phyloP scores from a whole-genome alignment of 306 rosid species.

The Rubus idaeus region DNA sequence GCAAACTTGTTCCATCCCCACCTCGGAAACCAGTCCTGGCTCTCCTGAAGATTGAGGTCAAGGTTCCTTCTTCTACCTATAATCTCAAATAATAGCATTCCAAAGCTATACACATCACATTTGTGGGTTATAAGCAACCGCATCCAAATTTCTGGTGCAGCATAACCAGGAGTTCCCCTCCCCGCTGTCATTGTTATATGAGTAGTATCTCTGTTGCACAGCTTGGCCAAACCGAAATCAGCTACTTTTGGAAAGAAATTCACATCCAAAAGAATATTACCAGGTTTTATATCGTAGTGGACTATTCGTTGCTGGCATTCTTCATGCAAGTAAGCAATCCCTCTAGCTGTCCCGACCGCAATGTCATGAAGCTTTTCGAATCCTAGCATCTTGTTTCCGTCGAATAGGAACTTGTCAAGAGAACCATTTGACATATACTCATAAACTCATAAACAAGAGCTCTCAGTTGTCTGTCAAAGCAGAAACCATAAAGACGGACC shows the following conservation, averaged over 20 bases:
- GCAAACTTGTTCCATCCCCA: too few relatives aligned
- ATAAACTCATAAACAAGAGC: conserved; percentile 44
- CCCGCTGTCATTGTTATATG: conserved; percentile 37
- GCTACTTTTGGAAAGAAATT: conserved; percentile 33
- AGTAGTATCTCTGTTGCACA: conserved; percentile 36
- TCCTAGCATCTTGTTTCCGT: conserved; percentile 19
- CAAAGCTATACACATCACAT: too few relatives aligned
- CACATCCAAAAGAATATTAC: conserved; percentile 42
- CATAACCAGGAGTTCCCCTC: conserved; percentile 54
- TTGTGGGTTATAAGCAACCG: conserved; percentile 12
- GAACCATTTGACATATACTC: conserved; percentile 9
- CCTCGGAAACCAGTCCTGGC: too few relatives aligned
- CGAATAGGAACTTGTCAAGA: conserved; percentile 37
- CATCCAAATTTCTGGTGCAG: conserved; percentile 47
- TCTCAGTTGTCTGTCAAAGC: conserved; percentile 35
- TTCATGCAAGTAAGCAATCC: conserved; percentile 49
- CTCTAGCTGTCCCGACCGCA: conserved; percentile 48
- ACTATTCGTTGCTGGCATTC: conserved; percentile 47
- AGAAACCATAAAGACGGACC: conserved; percentile 41
- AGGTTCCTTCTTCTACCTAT: too few relatives aligned
- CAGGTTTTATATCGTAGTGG: conserved; percentile 59
- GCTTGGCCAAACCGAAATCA: conserved; percentile 58
- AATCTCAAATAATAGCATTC: too few relatives aligned
- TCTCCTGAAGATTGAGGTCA: too few relatives aligned
- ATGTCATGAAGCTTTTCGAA: conserved; percentile 47